phyloP scores from a whole-genome alignment of 352 stramenopile species.

The Phytopythium mirpurense region DNA sequence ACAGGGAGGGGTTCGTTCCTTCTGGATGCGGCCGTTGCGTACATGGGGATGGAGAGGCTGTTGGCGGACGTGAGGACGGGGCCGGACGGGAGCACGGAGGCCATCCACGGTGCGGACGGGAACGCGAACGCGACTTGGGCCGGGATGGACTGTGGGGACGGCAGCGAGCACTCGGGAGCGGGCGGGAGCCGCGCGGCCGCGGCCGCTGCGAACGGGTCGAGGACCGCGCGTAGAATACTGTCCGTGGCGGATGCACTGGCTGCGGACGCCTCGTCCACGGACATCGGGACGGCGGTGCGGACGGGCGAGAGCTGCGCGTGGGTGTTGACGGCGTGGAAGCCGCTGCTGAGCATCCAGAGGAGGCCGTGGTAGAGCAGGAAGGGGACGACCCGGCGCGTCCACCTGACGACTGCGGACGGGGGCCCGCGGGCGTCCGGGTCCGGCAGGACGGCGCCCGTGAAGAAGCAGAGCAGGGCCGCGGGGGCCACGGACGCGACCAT shows the following conservation, averaged over 20 bases:
- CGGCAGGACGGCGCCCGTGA: conserved; percentile 44
- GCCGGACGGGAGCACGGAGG: conserved; percentile 22
- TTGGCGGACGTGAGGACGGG: conserved; percentile 17
- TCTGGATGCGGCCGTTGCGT: neutral
- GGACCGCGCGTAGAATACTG: conserved; percentile 32
- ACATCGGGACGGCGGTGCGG: neutral
- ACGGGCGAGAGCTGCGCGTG: conserved; percentile 16
- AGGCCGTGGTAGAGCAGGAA: conserved; percentile 30
- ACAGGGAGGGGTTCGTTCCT: conserved; percentile 21
- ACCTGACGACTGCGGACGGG: neutral
- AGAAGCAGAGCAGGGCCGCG: conserved; percentile 47
- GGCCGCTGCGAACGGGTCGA: conserved; percentile 19
- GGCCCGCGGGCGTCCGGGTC: too few species aligned
- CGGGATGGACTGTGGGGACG: conserved; percentile 38
- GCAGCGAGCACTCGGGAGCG: conserved; percentile 23
- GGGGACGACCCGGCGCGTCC: conserved; percentile 8
- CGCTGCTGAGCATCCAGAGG: conserved; percentile 61
- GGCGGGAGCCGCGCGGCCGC: conserved; percentile 17
- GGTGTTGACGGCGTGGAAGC: conserved; percentile 51
- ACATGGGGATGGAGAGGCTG: conserved; percentile 18
- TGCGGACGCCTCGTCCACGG: neutral
- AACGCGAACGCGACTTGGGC: conserved; percentile 49
- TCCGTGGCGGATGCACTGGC: neutral
- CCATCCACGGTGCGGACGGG: conserved; percentile 39
- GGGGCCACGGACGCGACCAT: conserved; percentile 45